Conservation (phyloP, 495 filamentous ascomycete species). For the Hypoxylon trugodes region DNA sequence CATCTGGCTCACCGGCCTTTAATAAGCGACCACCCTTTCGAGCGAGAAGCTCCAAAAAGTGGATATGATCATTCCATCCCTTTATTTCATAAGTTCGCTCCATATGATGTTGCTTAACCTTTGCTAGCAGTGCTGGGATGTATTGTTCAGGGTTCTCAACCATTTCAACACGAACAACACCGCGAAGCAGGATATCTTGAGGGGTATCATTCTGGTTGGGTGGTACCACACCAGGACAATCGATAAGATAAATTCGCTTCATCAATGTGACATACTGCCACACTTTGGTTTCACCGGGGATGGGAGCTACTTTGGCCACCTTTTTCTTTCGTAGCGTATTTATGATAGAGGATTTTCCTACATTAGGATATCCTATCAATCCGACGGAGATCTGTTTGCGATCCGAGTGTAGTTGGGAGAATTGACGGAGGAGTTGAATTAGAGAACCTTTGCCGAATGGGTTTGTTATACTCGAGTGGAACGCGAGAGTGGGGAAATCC, state of each 20-base stretch:
- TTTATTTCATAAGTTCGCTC: conserved; percentile 92
- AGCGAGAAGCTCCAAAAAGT: conserved; percentile 87
- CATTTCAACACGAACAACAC: conserved; percentile 92
- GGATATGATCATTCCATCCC: conserved; percentile 73
- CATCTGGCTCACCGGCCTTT: conserved; percentile 89
- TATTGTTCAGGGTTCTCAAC: conserved; percentile 96
- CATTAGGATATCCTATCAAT: conserved; percentile 86
- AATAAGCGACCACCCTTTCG: conserved; percentile 86
- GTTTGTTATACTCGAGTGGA: conserved; percentile 92
- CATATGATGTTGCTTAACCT: conserved; percentile 84
- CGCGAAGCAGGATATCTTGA: conserved; percentile 88
- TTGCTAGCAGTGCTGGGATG: conserved; percentile 80
- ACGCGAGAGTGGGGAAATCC: conserved; percentile 91
- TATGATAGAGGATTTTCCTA: conserved; percentile 92
- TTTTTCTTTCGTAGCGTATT: conserved; percentile 92
- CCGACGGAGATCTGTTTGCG: conserved; percentile 92
- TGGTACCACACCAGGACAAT: conserved; percentile 95
- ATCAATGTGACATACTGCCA: conserved; percentile 98
- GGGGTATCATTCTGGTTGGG: conserved; percentile 82
- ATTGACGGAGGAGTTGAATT: conserved; percentile 83
- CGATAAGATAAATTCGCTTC: conserved; percentile 96
- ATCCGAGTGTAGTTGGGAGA: conserved; percentile 87
- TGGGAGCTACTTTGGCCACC: conserved; percentile 92
- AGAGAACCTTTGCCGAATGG: conserved; percentile 86
- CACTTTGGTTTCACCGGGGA: conserved; percentile 94